Conservation (phyloP, 768 basidiomycete species). For the Paxillus ammoniavirescens region DNA sequence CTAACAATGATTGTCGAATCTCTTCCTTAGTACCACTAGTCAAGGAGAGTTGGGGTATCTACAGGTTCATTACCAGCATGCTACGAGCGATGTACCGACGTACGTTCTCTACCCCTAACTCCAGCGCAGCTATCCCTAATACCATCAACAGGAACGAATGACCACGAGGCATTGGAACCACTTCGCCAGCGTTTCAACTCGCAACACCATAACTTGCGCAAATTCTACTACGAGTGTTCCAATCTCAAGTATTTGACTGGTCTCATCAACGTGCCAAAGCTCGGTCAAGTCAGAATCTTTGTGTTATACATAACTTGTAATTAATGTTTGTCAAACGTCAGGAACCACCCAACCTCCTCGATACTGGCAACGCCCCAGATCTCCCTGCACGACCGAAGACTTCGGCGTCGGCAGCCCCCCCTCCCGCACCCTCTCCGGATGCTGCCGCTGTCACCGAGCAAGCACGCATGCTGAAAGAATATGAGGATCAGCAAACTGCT, state of each 20-base stretch:
- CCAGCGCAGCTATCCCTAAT: constrained; percentile 3
- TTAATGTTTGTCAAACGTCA: constrained; percentile 29
- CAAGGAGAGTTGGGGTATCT: constrained; percentile 99
- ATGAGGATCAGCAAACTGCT: constrained; percentile 92
- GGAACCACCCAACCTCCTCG: constrained; percentile 95
- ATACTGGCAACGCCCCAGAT: constrained; percentile 80
- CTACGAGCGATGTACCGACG: constrained; percentile 94
- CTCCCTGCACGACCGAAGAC: constrained; percentile 80
- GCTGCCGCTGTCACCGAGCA: constrained; percentile 82
- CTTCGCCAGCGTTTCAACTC: constrained; percentile 82
- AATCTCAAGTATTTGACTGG: constrained; percentile 98
- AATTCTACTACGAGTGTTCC: constrained; percentile 99
- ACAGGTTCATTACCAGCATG: constrained; percentile 99
- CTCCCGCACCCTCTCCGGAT: constrained; percentile 72
- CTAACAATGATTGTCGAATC: constrained; percentile 97
- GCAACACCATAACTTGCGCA: constrained; percentile 90
- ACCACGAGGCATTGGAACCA: constrained; percentile 85
- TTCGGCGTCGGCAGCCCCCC: constrained; percentile 52
- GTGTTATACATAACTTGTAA: background rate
- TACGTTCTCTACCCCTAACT: constrained; percentile 37
- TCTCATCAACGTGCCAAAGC: constrained; percentile 96
- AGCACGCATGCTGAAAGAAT: constrained; percentile 90
- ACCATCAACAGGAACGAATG: constrained; percentile 72
- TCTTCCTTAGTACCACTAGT: constrained; percentile 94
- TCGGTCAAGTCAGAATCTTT: constrained; percentile 65